Evolutionary conservation across 257 asterid species (phyloP), one percentile per base, ranked within the genome.

Genomic region (Scutellaria barbata): DNA sequence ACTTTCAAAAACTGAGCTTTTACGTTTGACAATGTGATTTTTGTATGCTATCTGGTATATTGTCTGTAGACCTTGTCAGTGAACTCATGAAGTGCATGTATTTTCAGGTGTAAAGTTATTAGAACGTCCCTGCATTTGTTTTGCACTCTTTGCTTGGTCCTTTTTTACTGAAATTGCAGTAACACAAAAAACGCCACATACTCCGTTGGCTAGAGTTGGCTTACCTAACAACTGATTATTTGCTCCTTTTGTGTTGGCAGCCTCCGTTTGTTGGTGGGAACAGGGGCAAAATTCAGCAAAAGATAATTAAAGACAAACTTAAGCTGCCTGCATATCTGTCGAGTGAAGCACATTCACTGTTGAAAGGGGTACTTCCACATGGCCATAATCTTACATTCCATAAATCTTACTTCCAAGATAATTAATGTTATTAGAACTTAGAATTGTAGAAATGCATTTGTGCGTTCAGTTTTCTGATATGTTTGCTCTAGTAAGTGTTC

Each of bases 201-300:
- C 35, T 30, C 35, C 35, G 17, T 61, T 40, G 14, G 39, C 16
- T 40, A 47, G 39, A 53, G 71, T 55, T 64, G 72, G 2, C 71
- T 72, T 43, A 33, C 46, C 22, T 45, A 55, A 14, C 59, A 40
- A 62, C 72, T 64, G 43, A 73, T 30, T 12, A 43, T 41, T 48
- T 63, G 16, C 18, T 57, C 33, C 6, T 67, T 59, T 47, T 68
- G 25, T 25, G 18, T 30, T 67, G 17, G 62, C 81, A 81, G 84
- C 90, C 90, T 79, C 90, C 90, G 4, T 85, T 79, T 70, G 33
- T 80, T 46, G 91, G 91, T 60, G 91, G 95, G 13, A 88, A 86
- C 62, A 67, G 88, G 71, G 68, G 81, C 11, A 87, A 77, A 76
- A 68, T 87, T 81, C 89, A 87, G 62, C 88, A 77, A 35, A 87